Evolutionary conservation across 2,329 filamentous ascomycete genomes (phyloP), one percentile per base, ranked within the genome.

Genomic region (Aspergillus luchuensis): DNA sequence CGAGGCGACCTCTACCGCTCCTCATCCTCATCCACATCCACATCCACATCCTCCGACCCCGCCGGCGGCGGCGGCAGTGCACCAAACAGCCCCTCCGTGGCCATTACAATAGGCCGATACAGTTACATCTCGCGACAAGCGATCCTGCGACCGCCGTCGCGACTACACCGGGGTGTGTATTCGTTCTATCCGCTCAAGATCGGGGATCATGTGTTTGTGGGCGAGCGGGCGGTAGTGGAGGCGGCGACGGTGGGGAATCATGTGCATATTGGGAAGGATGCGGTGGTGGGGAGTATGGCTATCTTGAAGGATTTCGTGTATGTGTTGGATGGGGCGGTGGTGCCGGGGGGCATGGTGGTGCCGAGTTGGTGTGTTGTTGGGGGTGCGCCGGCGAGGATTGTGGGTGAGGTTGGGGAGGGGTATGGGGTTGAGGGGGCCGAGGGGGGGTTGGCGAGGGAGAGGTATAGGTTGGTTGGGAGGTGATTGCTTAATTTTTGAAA

Each of bases 251-350:
- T 99, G 57, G 91, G 91, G 2, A 92, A 85, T 67, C 91, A 97
- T 77, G 92, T 98, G 15, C 87, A 92, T 73, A 91, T 99, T 63
- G 93, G 92, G 21, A 84, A 84, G 58, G 86, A 88, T 55, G 91
- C 88, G 64, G 89, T 90, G 1, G 83, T 99, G 53, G 91, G 91
- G 59, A 90, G 92, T 67, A 93, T 97, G 76, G 90, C 89, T 53
- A 94, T 97, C 62, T 86, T 98, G 72, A 97, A 97, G 76, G 95
- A 98, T 75, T 96, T 92, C 72, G 92, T 96, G 51, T 89, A 90
- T 74, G 87, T 99, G 43, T 79, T 98, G 66, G 92, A 97, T 62
- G 90, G 90, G 30, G 87, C 91, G 0, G 89, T 97, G 4, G 85
- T 99, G 5, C 91, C 95, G 2, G 83, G 90, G 0, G 90, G 92